These are phyloP conservation scores for Zanthoxylum bungeanum DNA, from an alignment of 345 rosid genomes.

Conservation along the genomic window DNA sequence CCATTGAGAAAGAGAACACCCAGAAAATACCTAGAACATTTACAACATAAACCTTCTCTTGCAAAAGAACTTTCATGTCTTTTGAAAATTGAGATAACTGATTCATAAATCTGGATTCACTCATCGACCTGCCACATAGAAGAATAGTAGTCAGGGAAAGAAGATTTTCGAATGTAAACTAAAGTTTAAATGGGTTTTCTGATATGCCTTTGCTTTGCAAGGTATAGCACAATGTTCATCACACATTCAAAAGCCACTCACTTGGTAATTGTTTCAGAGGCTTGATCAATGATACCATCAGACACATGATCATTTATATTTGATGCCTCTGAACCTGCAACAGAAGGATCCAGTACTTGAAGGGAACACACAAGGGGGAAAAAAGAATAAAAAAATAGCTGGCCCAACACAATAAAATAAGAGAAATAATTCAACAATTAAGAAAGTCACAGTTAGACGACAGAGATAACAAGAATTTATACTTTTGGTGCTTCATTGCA, in stretches of 20 bases:
- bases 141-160: not conserved
- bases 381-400: not conserved
- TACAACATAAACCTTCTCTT: constrained; percentile 66
- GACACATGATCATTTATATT: not conserved
- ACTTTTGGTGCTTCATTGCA: not conserved
- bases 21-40: constrained; percentile 69
- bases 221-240: not conserved
- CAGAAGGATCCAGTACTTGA: not conserved
- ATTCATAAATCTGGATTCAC: constrained; percentile 28
- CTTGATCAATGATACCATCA: constrained; percentile 12
- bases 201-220: not conserved
- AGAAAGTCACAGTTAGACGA: not conserved
- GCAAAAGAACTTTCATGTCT: constrained; percentile 76
- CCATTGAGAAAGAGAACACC: not conserved
- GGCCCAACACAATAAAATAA: not conserved
- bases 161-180: not conserved
- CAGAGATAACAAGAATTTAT: not conserved
- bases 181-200: not conserved
- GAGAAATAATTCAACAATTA: not conserved
- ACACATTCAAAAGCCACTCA: constrained; percentile 21
- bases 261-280: constrained; percentile 22
- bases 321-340: constrained; percentile 16
- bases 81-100: constrained; percentile 48
- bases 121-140: constrained; percentile 36
- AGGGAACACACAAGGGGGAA: not conserved